Evolutionary conservation across 2,329 filamentous ascomycete genomes (phyloP), one percentile per base, ranked within the genome.

Genomic region (Exserohilum turcica): DNA sequence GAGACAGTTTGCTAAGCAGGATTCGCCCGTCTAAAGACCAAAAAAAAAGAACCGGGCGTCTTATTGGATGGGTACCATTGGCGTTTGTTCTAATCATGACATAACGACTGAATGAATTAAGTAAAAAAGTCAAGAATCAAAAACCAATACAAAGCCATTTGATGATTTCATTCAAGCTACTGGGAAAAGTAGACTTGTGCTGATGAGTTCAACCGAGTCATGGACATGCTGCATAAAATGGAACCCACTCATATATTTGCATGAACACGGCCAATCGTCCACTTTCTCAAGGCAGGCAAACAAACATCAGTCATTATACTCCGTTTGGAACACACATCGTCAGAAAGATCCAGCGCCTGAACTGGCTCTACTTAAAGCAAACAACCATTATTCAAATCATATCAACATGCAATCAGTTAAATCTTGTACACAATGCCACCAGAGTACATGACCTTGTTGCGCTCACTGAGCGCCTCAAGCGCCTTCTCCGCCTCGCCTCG

Each of bases 371-470:
- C 16, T 35, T 18, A 8, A 10, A 10, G 16, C 24, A 29, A 29
- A 29, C 18, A 4, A 10, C 8, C 15, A 16, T 42, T 27, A 29
- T 42, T 29, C 38, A 16, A 16, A 42, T 42, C 27, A 29, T 42
- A 9, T 42, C 27, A 12, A 9, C 33, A 35, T 35, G 9, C 16
- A 35, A 35, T 35, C 33, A 18, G 15, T 35, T 72, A 75, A 29
- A 75, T 73, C 76, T 80, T 81, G 60, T 81, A 82, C 52, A 81
- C 77, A 44, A 80, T 76, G 2, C 76, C 79, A 29, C 75, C 79
- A 46, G 73, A 75, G 51, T 64, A 74, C 92, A 99, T 99, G 70
- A 99, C 87, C 79, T 93, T 87, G 74, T 97, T 97, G 65, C 83
- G 80, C 60, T 90, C 86, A 66, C 91, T 88, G 85, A 99, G 87